These are phyloP conservation scores for Nothomitra cinnamomea DNA, from an alignment of 2,329 filamentous ascomycete species.

Conservation along the genomic window DNA sequence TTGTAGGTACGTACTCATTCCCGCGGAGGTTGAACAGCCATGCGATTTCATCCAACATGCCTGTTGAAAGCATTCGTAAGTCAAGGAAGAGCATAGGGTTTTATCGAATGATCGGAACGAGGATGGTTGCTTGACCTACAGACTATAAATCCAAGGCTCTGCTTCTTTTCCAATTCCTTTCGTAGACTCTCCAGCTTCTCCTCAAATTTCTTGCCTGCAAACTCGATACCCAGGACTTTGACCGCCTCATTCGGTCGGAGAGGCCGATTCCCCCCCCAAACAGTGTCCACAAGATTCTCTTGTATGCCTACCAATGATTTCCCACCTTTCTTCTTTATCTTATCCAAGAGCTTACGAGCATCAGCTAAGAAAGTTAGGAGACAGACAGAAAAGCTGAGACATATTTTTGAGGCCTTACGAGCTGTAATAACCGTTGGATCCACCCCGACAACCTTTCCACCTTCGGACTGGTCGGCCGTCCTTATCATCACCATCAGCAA, in stretches of 20 bases:
- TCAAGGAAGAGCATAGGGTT: not conserved
- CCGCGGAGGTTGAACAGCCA: conserved; percentile 98
- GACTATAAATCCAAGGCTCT: conserved; percentile 70
- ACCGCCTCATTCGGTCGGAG: conserved; percentile 59
- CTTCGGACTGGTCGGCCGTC: conserved; percentile 65
- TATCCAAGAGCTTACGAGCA: conserved; percentile 62
- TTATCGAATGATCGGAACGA: not conserved
- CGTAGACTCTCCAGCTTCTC: conserved; percentile 73
- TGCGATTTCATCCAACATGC: conserved; percentile 89
- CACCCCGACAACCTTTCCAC: conserved; percentile 75
- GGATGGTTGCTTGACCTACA: conserved; percentile 26
- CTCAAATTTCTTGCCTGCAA: conserved; percentile 65
- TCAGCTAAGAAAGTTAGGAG: conserved; percentile 27
- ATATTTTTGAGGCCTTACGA: conserved; percentile 26
- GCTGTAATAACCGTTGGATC: conserved; percentile 77
- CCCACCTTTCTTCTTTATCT: conserved; percentile 74
- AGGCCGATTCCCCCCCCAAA: conserved; percentile 69
- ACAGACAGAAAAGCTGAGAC: conserved; percentile 21
- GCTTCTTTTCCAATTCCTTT: conserved; percentile 85
- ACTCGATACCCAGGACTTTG: conserved; percentile 52
- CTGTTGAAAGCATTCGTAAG: conserved; percentile 14
- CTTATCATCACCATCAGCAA: conserved; percentile 18
- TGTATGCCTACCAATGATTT: conserved; percentile 56
- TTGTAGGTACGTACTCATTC: conserved; percentile 41
- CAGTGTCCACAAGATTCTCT: conserved; percentile 72